Percentiles rank a stretch among this genome's conserved stretches.
Evolutionary conservation across 2,329 filamentous ascomycete species (phyloP).

Genomic region (Cladorrhinum sp.): DNA sequence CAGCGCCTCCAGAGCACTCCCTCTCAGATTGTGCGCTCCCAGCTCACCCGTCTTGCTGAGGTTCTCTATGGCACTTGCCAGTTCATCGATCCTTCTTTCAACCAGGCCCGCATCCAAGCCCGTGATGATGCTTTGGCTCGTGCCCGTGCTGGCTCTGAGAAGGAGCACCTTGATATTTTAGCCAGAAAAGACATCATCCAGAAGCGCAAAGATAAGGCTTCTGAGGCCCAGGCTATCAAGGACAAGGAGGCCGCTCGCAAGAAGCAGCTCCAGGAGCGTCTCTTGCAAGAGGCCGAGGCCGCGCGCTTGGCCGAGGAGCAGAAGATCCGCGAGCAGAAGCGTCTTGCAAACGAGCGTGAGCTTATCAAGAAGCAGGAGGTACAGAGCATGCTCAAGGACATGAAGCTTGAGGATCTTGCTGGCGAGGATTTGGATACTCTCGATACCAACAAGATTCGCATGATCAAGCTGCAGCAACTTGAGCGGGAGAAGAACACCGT

Average conservation of each 20-base stretch:
- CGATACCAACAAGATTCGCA: constrained; percentile 85
- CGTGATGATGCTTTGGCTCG: constrained; percentile 77
- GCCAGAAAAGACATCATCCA: constrained; percentile 87
- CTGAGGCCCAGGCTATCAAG: constrained; percentile 79
- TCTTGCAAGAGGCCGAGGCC: constrained; percentile 85
- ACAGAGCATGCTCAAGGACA: constrained; percentile 85
- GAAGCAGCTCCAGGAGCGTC: constrained; percentile 81
- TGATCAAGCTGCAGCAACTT: constrained; percentile 90
- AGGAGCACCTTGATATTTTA: constrained; percentile 84
- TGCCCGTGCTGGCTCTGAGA: constrained; percentile 81
- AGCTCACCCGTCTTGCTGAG: constrained; percentile 87
- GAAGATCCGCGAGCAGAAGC: constrained; percentile 82
- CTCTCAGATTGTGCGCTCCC: constrained; percentile 93
- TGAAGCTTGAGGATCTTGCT: constrained; percentile 83
- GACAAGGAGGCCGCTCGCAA: constrained; percentile 90
- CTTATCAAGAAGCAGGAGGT: constrained; percentile 90
- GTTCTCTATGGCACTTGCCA: constrained; percentile 90
- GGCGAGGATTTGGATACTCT: constrained; percentile 79
- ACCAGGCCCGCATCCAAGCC: constrained; percentile 73
- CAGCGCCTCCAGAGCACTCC: constrained; percentile 97
- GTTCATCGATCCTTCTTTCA: constrained; percentile 90
- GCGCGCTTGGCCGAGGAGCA: constrained; percentile 89
- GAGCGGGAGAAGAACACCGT: constrained; percentile 98
- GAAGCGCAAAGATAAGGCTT: constrained; percentile 95
- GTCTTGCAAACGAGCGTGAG: constrained; percentile 81